These are phyloP conservation scores for Calonectria fujianensis DNA, from an alignment of 2,329 filamentous ascomycete species.

Conservation along the genomic window DNA sequence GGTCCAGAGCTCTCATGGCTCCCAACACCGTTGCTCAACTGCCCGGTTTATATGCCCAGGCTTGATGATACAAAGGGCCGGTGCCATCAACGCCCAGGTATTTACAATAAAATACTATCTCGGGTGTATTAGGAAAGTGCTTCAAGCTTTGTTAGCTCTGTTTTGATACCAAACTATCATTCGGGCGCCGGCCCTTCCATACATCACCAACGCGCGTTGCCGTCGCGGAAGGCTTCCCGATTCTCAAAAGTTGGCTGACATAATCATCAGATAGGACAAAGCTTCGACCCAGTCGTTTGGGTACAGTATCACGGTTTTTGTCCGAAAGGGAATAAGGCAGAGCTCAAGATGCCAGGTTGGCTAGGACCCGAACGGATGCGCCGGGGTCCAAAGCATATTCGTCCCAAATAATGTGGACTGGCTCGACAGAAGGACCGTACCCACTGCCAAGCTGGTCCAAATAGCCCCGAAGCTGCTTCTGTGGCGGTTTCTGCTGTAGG, in stretches of 20 bases:
- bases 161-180: neutral
- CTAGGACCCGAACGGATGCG: slow-evolving; percentile 6
- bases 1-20: neutral
- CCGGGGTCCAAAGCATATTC: neutral
- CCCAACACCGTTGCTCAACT: neutral
- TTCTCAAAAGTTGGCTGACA: neutral
- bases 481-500: neutral
- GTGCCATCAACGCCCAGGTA: neutral
- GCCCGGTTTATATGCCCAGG: neutral
- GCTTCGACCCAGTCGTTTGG: slow-evolving; percentile 3
- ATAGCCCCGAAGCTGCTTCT: neutral
- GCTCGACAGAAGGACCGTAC: neutral
- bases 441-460: neutral
- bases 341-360: slow-evolving; percentile 3
- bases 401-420: neutral
- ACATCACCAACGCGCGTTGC: neutral
- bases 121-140: neutral
- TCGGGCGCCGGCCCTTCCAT: neutral
- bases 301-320: neutral
- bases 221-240: slow-evolving; percentile 15
- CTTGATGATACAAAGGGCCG: neutral
- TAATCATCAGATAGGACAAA: neutral
- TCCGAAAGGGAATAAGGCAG: slow-evolving; percentile 3
- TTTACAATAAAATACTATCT: neutral
- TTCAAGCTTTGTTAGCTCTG: neutral